These are phyloP conservation scores for Musa itinerans DNA, from an alignment of 176 grass and related monocot species.

Conservation along the genomic window DNA sequence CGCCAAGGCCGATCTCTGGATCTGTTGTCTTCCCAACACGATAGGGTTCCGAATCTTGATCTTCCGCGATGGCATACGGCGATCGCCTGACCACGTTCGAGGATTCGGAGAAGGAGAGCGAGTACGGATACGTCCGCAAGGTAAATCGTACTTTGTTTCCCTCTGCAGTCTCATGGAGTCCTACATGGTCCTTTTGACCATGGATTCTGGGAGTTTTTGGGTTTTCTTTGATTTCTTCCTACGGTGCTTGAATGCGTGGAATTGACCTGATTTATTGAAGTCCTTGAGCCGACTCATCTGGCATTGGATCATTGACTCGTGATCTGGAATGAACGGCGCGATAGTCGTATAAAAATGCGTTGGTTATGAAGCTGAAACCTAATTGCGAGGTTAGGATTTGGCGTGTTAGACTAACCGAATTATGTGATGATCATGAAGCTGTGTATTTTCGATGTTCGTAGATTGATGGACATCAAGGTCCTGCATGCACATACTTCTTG, in stretches of 20 bases:
- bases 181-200: not conserved
- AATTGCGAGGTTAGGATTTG: not conserved
- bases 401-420: not conserved
- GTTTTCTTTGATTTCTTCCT: not conserved
- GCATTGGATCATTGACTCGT: not conserved
- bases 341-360: not conserved
- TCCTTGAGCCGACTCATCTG: not conserved
- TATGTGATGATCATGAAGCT: too few relatives aligned
- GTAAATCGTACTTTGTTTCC: constrained; percentile 10
- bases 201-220: not conserved
- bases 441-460: not conserved
- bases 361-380: not conserved
- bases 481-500: not conserved
- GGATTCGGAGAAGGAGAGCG: constrained; percentile 88
- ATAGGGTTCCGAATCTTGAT: not conserved
- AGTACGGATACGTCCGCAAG: constrained; percentile 93
- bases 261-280: not conserved
- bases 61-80: constrained; percentile 39
- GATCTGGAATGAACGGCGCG: not conserved
- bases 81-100: constrained; percentile 81
- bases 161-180: not conserved
- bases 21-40: not conserved
- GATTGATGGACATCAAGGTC: not conserved
- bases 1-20: not conserved
- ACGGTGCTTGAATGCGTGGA: not conserved